Conservation (phyloP, 495 filamentous ascomycete species). For the Penicillium lividum region DNA sequence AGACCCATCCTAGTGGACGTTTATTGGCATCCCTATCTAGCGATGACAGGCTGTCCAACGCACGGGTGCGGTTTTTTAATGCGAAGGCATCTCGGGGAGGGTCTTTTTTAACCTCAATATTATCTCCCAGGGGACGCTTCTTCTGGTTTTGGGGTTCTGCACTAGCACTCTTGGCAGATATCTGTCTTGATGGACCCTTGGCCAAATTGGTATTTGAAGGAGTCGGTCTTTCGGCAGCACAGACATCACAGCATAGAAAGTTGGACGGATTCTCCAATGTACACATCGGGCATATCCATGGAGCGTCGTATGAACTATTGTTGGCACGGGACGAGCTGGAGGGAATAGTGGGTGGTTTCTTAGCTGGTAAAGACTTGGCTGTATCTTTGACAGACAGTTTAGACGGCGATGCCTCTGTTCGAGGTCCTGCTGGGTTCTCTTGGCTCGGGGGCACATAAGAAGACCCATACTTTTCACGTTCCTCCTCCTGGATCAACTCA, state of each 20-base stretch:
- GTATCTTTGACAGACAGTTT: conserved; percentile 23
- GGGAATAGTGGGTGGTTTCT: background rate
- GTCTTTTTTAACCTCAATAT: conserved; percentile 12
- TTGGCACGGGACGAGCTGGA: background rate
- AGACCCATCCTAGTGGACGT: conserved; percentile 66
- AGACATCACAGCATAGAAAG: conserved; percentile 77
- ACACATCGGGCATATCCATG: conserved; percentile 78
- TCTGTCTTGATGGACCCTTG: conserved; percentile 10
- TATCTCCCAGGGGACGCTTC: conserved; percentile 23
- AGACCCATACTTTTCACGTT: conserved; percentile 68
- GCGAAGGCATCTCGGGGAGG: conserved; percentile 23
- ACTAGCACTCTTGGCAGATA: background rate
- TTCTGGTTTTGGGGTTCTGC: conserved; percentile 11
- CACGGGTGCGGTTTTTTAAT: conserved; percentile 41
- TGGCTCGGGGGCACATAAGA: conserved; percentile 65
- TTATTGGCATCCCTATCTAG: conserved; percentile 43
- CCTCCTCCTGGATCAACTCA: conserved; percentile 84
- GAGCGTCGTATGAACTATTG: conserved; percentile 33
- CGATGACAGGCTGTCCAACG: conserved; percentile 37
- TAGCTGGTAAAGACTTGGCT: conserved; percentile 2
- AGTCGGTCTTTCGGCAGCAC: conserved; percentile 62
- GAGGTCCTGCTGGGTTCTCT: conserved; percentile 60
- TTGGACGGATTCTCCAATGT: conserved; percentile 77
- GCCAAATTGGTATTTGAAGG: conserved; percentile 25
- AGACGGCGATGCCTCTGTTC: conserved; percentile 24